phyloP scores from a whole-genome alignment of 441 rosid species.

The Croton setiger region DNA sequence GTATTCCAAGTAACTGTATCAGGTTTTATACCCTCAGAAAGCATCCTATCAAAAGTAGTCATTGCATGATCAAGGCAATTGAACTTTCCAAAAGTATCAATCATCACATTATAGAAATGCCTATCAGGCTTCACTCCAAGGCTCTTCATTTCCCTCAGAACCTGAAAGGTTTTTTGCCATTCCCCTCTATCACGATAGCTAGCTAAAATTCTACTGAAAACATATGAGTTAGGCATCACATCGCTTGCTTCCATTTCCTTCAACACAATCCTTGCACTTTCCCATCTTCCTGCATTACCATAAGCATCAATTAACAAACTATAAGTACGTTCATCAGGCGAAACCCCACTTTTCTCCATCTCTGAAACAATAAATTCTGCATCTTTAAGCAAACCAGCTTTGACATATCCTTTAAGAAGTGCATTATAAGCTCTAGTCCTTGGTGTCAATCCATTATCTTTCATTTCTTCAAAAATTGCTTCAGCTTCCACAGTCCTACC shows the following conservation, averaged over 20 bases:
- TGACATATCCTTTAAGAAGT: constrained; percentile 79
- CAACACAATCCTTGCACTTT: constrained; percentile 86
- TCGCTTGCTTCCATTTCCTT: constrained; percentile 88
- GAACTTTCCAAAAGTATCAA: constrained; percentile 91
- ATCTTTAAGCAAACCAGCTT: constrained; percentile 65
- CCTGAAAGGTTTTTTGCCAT: constrained; percentile 95
- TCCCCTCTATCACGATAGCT: constrained; percentile 85
- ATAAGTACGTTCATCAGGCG: constrained; percentile 80
- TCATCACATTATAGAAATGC: constrained; percentile 90
- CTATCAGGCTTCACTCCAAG: constrained; percentile 80
- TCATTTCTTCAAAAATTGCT: constrained; percentile 91
- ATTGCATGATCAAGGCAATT: constrained; percentile 92
- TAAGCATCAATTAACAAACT: constrained; percentile 91
- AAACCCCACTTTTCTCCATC: constrained; percentile 88
- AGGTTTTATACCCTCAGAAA: constrained; percentile 75
- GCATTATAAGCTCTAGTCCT: constrained; percentile 87
- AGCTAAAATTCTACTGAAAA: constrained; percentile 78
- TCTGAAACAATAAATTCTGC: constrained; percentile 78
- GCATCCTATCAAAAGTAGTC: constrained; percentile 77
- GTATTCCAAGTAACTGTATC: constrained; percentile 95
- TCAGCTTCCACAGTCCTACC: constrained; percentile 84
- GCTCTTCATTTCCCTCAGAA: constrained; percentile 83
- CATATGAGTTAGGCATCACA: constrained; percentile 72
- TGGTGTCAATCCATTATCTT: constrained; percentile 65
- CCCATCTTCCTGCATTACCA: constrained; percentile 91